Conservation (phyloP, 73 alveolate species). For the Tetrahymena malaccensis region DNA sequence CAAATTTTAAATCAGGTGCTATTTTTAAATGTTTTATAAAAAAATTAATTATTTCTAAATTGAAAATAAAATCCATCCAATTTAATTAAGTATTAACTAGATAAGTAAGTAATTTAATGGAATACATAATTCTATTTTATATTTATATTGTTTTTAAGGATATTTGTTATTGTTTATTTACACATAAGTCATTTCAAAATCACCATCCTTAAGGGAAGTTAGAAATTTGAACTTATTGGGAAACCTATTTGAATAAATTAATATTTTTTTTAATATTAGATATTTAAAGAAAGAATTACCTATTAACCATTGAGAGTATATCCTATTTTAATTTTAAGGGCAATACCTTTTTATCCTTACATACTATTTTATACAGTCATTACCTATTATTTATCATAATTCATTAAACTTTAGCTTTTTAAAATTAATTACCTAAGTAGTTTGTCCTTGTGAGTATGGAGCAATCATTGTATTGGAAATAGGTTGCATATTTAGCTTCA, state of each 20-base stretch:
- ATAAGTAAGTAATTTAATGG: background rate
- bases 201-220: background rate
- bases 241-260: background rate
- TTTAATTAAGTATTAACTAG: background rate
- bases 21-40: too few species aligned
- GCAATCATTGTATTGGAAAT: background rate
- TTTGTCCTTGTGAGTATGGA: background rate
- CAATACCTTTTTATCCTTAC: constrained; percentile 39
- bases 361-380: constrained; percentile 10
- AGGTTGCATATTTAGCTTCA: constrained; percentile 11
- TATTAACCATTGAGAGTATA: constrained; percentile 18
- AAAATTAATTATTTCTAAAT: too few species aligned
- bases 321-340: constrained; percentile 10
- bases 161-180: background rate
- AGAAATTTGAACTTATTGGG: background rate
- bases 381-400: background rate
- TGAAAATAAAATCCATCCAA: background rate
- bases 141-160: background rate
- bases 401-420: background rate
- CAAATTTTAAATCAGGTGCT: too few species aligned
- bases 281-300: background rate
- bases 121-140: background rate
- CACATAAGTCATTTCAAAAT: background rate
- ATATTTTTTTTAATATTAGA: background rate
- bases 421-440: background rate